Percentiles rank a stretch among this genome's conserved stretches.
These are phyloP conservation scores for Clavispora asparagi DNA, from an alignment of 805 yeast species.

Conservation along the genomic window DNA sequence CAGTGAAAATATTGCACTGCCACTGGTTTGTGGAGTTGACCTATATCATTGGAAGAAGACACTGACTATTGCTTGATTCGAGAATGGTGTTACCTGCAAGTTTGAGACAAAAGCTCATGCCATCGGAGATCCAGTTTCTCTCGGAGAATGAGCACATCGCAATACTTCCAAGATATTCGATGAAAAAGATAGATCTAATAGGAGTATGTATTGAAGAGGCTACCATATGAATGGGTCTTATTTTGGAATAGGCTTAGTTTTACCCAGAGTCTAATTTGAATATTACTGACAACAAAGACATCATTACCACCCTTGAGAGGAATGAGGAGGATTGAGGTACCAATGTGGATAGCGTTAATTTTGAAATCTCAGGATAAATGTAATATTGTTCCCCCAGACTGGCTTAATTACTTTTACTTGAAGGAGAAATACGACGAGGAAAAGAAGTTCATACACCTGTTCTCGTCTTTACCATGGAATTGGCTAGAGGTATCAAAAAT, in stretches of 20 bases:
- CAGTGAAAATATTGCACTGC: neutral
- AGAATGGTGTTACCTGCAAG: slow-evolving; percentile 13
- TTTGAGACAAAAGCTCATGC: slow-evolving; percentile 45
- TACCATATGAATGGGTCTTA: neutral
- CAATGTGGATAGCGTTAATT: slow-evolving; percentile 83
- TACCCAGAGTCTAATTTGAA: neutral
- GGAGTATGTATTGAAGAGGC: slow-evolving; percentile 40
- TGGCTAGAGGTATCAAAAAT: slow-evolving; percentile 83
- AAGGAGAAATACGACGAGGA: slow-evolving; percentile 64
- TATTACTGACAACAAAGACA: slow-evolving; percentile 27
- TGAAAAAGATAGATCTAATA: slow-evolving; percentile 59
- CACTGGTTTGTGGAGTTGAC: neutral
- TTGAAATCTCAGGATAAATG: slow-evolving; percentile 83
- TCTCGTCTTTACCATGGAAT: slow-evolving; percentile 73
- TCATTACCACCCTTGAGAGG: slow-evolving; percentile 58
- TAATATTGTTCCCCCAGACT: slow-evolving; percentile 76
- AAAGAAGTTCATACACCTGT: slow-evolving; percentile 47
- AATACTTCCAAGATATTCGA: slow-evolving; percentile 73
- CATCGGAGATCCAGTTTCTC: slow-evolving; percentile 74
- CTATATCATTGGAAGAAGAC: neutral
- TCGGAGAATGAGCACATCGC: slow-evolving; percentile 76
- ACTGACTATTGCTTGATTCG: neutral
- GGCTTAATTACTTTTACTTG: slow-evolving; percentile 62
- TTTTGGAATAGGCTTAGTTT: neutral
- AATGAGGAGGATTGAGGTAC: slow-evolving; percentile 63